Base-by-base conservation (phyloP, 1,139 yeast genomes). In the Dujonia santamariae region DNA sequence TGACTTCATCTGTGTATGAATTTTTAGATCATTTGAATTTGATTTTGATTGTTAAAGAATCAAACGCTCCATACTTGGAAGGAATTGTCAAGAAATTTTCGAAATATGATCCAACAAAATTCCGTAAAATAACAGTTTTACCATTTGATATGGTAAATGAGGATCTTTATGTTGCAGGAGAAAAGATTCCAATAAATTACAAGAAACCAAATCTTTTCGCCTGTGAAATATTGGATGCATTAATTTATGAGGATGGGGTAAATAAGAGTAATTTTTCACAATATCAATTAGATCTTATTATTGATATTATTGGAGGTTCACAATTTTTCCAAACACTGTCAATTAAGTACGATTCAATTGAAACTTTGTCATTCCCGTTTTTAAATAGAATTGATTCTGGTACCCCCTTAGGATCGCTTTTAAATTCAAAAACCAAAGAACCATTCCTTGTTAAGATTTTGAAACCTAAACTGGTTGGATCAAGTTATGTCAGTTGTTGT, bases 201-300 rank as follows among this genome's bases (percentile, higher is more conserved):
- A 69, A 68, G 46, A 65, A 67, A 40, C 65, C 62, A 2, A 65
- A 63, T 31, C 54, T 61, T 23, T 63, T 69, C 45, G 71, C 73
- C 2, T 46, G 61, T 3, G 72, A 69, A 37, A 47, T 69, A 2
- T 44, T 69, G 19, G 65, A 62, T 32, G 62, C 65, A 2, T 41
- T 68, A 31, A 58, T 68, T 35, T 12, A 16, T 30, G 42, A 34
- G 30, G 42, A 46, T 39, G 28, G 39, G 46, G 50, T 67, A 4
- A 44, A 44, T 28, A 34, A 38, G 9, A 26, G 27, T 14, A 62
- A 59, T 37, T 36, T 63, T 24, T 42, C 54, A 32, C 44, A 53
- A 19, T 59, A 55, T 42, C 63, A 62, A 37, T 48, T 67, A 32
- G 75, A 69, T 43, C 43, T 59, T 23, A 54, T 69, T 29, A 50